A percentile compares a stretch with the other conserved stretches of the same genome.
phyloP scores from a whole-genome alignment of 257 asterid species.

The Cruciata laevipes region DNA sequence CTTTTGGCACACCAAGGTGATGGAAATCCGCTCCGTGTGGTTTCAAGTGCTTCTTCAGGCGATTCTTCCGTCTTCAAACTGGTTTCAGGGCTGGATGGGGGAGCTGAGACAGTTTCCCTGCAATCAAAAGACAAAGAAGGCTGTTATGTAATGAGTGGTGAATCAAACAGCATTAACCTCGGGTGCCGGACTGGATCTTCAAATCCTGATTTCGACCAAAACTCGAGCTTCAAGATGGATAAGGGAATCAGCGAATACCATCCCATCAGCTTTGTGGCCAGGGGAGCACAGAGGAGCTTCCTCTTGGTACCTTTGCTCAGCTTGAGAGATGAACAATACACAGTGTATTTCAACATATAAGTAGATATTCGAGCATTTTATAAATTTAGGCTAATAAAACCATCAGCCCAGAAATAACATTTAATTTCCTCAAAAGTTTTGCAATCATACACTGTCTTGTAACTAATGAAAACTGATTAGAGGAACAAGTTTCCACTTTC shows the following conservation, averaged over 20 bases:
- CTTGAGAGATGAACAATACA: slow-evolving; percentile 76
- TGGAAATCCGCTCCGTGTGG: slow-evolving; percentile 28
- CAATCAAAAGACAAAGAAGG: slow-evolving; percentile 42
- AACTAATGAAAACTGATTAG: not conserved
- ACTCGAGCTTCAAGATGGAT: slow-evolving; percentile 48
- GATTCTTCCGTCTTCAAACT: slow-evolving; percentile 31
- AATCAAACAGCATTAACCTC: slow-evolving; percentile 26
- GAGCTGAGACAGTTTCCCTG: slow-evolving; percentile 33
- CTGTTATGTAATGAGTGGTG: slow-evolving; percentile 28
- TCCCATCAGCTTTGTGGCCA: slow-evolving; percentile 74
- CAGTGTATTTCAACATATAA: slow-evolving; percentile 56
- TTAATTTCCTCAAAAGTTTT: not conserved
- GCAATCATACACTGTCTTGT: not conserved
- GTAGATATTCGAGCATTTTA: not conserved
- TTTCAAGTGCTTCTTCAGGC: slow-evolving; percentile 21
- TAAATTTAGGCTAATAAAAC: not conserved
- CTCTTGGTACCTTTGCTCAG: slow-evolving; percentile 59
- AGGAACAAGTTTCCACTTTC: not conserved
- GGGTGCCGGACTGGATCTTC: slow-evolving; percentile 25
- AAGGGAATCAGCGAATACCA: slow-evolving; percentile 57
- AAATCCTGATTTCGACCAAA: slow-evolving; percentile 29
- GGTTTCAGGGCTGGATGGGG: slow-evolving; percentile 47
- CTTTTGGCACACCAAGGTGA: slow-evolving; percentile 43
- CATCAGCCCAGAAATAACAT: not conserved
- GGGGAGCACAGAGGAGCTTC: slow-evolving; percentile 51